Base-by-base conservation (phyloP, 2,329 filamentous ascomycete genomes). In the Byssothecium circinans region DNA sequence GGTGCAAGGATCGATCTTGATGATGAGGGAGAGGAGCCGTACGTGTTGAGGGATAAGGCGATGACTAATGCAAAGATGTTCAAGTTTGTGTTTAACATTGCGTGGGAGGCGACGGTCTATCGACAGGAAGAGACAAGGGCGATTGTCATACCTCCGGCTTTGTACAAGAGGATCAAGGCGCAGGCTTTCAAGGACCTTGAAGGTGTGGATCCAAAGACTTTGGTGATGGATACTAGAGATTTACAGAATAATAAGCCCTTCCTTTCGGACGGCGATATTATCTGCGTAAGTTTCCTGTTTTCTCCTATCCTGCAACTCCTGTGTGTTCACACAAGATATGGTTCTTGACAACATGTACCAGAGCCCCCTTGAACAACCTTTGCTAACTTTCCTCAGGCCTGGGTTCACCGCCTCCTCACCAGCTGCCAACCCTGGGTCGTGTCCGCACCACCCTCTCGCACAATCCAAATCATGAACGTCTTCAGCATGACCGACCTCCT, bases 401-500 rank as follows among this genome's bases (percentile, higher is more conserved):
- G 52, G 32, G 42, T 30, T 2, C 53, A 47, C 19, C 56, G 48
- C 17, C 53, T 56, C 15, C 10, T 37, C 30, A 45, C 41, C 6
- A 48, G 45, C 20, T 39, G 12, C 17, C 52, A 51, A 17, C 52
- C 52, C 22, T 55, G 54, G 52, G 33, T 53, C 11, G 18, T 49
- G 7, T 25, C 44, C 27, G 41, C 52, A 11, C 35, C 53, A n/a
- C 49, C 55, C 8, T 47, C 29, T 1, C 56, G 52, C 8, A 56
- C 53, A 11, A 35, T 68, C 37, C 42, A 48, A 6, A 19, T 64
- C 29, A 41, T 61, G 42, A 69, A 66, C 37, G 56, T 63, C 18
- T 50, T 64, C 40, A 58, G 54, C 20, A 47, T 63, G 50, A 62
- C 62, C 32, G 47, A 56, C 10, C 7, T 65, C 6, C 23, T 59